Percentiles rank a stretch among this genome's conserved stretches.
These are phyloP conservation scores for Galeopsis tetrahit DNA, from an alignment of 257 asterid genomes.

Conservation along the genomic window DNA sequence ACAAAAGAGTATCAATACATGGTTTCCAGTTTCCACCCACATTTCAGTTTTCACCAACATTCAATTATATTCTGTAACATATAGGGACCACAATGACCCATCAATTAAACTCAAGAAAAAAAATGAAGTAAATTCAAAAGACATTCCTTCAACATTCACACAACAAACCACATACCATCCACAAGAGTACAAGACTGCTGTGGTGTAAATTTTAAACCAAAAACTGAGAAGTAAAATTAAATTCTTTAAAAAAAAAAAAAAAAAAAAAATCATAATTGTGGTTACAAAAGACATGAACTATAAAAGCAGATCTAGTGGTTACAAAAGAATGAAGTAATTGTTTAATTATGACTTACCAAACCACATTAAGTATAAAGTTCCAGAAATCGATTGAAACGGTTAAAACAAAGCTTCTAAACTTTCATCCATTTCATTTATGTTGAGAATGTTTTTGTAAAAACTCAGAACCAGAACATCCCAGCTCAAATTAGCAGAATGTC, in stretches of 20 bases:
- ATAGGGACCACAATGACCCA: conserved; percentile 10
- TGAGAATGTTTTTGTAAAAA: neutral
- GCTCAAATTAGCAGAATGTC: conserved; percentile 32
- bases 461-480: conserved; percentile 25
- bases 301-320: conserved; percentile 32
- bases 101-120: conserved; percentile 20
- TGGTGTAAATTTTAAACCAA: neutral
- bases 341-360: conserved; percentile 17
- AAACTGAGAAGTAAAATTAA: conserved; percentile 13
- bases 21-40: conserved; percentile 12
- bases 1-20: conserved; percentile 21
- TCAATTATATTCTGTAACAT: conserved; percentile 6
- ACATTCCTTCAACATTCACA: conserved; percentile 27
- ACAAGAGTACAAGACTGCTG: conserved; percentile 18
- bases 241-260: neutral
- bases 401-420: conserved; percentile 23
- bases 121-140: conserved; percentile 8
- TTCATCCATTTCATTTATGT: conserved; percentile 10
- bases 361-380: conserved; percentile 21
- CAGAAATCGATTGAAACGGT: conserved; percentile 1
- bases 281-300: neutral
- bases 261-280: neutral
- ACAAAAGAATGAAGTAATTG: conserved; percentile 19
- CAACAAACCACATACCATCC: conserved; percentile 20
- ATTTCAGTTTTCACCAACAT: conserved; percentile 6